Percentiles rank a stretch among this genome's conserved stretches.
These are phyloP conservation scores for Salvia rosmarinus DNA, from an alignment of 257 asterid species.

Conservation along the genomic window DNA sequence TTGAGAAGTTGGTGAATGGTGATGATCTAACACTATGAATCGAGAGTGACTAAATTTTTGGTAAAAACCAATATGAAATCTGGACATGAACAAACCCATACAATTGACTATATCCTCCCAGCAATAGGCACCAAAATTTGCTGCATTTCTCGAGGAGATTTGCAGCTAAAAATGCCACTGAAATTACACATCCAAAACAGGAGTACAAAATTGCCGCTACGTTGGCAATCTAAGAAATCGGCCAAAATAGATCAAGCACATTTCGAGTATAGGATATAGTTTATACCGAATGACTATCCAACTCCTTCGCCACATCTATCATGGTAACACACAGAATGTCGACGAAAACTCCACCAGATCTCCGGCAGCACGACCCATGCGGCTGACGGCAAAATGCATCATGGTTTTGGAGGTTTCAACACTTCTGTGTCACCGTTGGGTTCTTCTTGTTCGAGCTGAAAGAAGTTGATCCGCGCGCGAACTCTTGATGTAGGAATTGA, in stretches of 20 bases:
- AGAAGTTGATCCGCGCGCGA: constrained; percentile 28
- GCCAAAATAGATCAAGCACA: constrained; percentile 1
- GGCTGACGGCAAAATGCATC: constrained; percentile 24
- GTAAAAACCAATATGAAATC: neutral
- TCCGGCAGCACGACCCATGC: constrained; percentile 30
- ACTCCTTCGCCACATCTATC: constrained; percentile 50
- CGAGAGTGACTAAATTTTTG: neutral
- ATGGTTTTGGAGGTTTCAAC: neutral
- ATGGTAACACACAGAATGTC: constrained; percentile 35
- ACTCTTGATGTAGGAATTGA: constrained; percentile 32
- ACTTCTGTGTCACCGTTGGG: neutral
- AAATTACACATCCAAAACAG: neutral
- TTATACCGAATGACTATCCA: constrained; percentile 18
- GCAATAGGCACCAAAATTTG: too few species aligned
- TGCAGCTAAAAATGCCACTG: too few species aligned
- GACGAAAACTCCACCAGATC: constrained; percentile 41
- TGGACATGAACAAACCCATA: neutral
- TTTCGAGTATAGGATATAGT: neutral
- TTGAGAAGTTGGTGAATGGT: too few species aligned
- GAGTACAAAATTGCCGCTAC: constrained; percentile 27
- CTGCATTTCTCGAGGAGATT: too few species aligned
- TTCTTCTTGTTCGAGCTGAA: constrained; percentile 8
- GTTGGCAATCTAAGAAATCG: neutral
- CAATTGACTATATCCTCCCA: too few species aligned
- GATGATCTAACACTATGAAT: too few species aligned